A percentile compares a stretch with the other conserved stretches of the same genome.
Conservation (phyloP, 495 filamentous ascomycete genomes). For the Evansstolkia leycettana region DNA sequence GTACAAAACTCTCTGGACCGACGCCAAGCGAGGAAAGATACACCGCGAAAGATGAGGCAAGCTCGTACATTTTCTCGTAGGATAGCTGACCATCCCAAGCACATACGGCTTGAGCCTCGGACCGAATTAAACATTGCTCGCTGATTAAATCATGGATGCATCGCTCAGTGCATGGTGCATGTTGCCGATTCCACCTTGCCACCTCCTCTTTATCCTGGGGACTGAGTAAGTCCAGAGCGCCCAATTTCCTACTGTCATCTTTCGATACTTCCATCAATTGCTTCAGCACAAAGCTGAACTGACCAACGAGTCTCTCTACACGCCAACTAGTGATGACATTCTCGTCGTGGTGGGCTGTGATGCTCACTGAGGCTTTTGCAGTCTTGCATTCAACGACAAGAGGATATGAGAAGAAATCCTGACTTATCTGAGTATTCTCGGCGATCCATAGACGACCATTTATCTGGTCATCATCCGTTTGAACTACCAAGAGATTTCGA, state of each 20-base stretch:
- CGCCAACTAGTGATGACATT: slow-evolving; percentile 25
- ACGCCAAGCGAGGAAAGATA: slow-evolving; percentile 35
- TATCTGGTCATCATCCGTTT: slow-evolving; percentile 22
- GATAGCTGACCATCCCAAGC: slow-evolving; percentile 34
- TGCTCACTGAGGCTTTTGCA: slow-evolving; percentile 12
- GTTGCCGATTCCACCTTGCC: slow-evolving; percentile 19
- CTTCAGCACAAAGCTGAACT: slow-evolving; percentile 22
- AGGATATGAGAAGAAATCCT: slow-evolving; percentile 38
- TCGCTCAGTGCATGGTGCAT: slow-evolving; percentile 17
- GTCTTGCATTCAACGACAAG: slow-evolving; percentile 35
- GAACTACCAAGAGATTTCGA: slow-evolving; percentile 47
- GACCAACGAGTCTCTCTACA: slow-evolving; percentile 17
- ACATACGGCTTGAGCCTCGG: slow-evolving; percentile 24
- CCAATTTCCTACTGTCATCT: slow-evolving; percentile 14
- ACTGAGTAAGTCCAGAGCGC: slow-evolving; percentile 21
- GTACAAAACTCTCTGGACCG: slow-evolving; percentile 34
- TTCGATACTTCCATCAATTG: slow-evolving; percentile 20
- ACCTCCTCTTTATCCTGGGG: slow-evolving; percentile 22
- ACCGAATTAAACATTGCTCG: slow-evolving; percentile 13
- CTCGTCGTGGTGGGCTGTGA: slow-evolving; percentile 28
- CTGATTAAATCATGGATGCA: slow-evolving; percentile 37
- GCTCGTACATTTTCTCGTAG: slow-evolving; percentile 23
- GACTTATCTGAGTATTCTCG: slow-evolving; percentile 31
- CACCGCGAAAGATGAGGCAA: slow-evolving; percentile 23
- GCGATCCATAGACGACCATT: slow-evolving; percentile 26